Evolutionary conservation across 345 rosid species (phyloP), one percentile per base, ranked within the genome.

Genomic region (Geranium brycei): DNA sequence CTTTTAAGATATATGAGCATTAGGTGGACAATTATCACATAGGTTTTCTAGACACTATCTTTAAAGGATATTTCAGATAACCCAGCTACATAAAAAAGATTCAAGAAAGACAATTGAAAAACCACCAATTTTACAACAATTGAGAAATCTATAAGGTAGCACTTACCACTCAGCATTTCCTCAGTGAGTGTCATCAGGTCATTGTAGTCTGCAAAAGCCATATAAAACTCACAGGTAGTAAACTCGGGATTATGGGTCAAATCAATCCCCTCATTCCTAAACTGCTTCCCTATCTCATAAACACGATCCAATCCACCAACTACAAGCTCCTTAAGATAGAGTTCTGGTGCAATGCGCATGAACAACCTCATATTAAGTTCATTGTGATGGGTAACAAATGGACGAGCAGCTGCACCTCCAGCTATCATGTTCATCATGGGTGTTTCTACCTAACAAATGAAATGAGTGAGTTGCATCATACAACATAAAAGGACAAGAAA

Each of bases 341-440:
- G 90, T 70, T 91, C 99, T 8, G 99, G 99, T 15, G 99, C 97
- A 70, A 93, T 91, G 18, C 97, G 90, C 99, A 93, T 88, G 75
- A 53, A 91, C 58, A 91, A 80, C 82, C 64, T 87, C 97, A 86
- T 91, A 71, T 87, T 83, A 62, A 93, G 69, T 17, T 93, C 99
- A 70, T 90, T 90, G 78, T 93, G 99, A 79, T 90, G 88, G 31
- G 99, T 93, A 60, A 83, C 91, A 81, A 93, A 93, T 30, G 97
- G 97, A 19, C 92, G 85, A 19, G 96, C 99, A 68, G 96, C 88
- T 68, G 99, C 99, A 60, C 99, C 99, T 63, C 99, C 99, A 60
- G 97, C 83, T 80, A 90, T 93, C 92, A 80, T 87, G 79, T 90
- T 90, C 97, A 93, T 86, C 96, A 90, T 90, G 63, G 97, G 97